A percentile compares a stretch with the other conserved stretches of the same genome.
Evolutionary conservation across 768 basidiomycete species (phyloP).

Genomic region (Boletus fagicola): DNA sequence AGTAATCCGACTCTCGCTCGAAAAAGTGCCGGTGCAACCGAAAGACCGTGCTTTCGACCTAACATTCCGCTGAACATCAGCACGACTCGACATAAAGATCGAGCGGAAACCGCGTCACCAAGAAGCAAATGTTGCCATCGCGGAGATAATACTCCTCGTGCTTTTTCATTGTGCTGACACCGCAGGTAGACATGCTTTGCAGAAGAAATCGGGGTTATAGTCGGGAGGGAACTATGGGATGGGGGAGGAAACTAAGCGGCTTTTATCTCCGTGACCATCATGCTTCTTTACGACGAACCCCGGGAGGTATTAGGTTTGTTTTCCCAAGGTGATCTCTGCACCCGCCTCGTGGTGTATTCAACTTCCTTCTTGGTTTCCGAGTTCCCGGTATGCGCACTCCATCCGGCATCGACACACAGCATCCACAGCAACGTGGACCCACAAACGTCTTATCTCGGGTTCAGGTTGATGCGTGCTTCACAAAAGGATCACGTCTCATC

Average conservation of each 20-base stretch:
- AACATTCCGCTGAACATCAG: neutral
- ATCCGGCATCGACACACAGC: neutral
- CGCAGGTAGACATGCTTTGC: neutral
- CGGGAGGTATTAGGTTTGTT: neutral
- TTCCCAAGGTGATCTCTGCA: slow-evolving; percentile 16
- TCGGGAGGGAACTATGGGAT: neutral
- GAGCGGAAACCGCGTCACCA: slow-evolving; percentile 38
- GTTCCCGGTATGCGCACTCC: neutral
- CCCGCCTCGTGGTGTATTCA: slow-evolving; percentile 8
- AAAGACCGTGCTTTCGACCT: slow-evolving; percentile 37
- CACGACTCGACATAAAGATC: neutral
- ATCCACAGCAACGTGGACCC: slow-evolving; percentile 26
- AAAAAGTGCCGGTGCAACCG: slow-evolving; percentile 39
- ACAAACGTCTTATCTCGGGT: slow-evolving; percentile 17
- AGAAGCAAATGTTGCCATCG: slow-evolving; percentile 52
- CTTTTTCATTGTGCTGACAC: slow-evolving; percentile 20
- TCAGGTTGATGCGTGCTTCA: neutral
- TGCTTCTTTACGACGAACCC: slow-evolving; percentile 6
- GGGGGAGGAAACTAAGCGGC: neutral
- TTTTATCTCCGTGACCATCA: slow-evolving; percentile 15
- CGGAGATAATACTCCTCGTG: slow-evolving; percentile 48
- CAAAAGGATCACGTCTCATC: neutral
- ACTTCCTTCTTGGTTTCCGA: slow-evolving; percentile 2
- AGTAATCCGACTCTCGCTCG: slow-evolving; percentile 35
- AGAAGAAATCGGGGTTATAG: neutral